Evolutionary conservation across 2,329 filamentous ascomycete species (phyloP).

Genomic region (Colletotrichum ledebouriae): DNA sequence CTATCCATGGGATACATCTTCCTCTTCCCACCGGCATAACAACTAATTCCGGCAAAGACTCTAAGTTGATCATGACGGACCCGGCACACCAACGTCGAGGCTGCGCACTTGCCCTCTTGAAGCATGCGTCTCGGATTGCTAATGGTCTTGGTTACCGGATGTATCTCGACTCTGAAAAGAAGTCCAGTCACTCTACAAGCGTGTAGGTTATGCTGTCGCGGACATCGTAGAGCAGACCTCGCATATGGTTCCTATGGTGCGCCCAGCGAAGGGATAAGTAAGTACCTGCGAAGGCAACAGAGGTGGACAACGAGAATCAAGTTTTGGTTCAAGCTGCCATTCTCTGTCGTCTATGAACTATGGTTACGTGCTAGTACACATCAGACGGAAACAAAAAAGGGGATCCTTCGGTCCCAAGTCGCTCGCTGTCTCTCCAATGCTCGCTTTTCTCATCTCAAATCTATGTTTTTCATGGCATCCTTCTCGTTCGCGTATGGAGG

Average conservation of each 20-base stretch:
- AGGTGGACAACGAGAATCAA: neutral
- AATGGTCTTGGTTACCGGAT: constrained; percentile 38
- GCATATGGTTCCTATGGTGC: constrained; percentile 42
- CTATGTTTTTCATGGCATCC: constrained; percentile 8
- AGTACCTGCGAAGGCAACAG: neutral
- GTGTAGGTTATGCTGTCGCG: constrained; percentile 35
- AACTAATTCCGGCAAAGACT: constrained; percentile 29
- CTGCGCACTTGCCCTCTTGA: constrained; percentile 38
- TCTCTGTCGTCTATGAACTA: neutral
- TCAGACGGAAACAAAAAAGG: constrained; percentile 14
- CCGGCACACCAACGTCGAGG: constrained; percentile 40
- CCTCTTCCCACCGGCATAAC: neutral
- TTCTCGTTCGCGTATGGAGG: constrained; percentile 18
- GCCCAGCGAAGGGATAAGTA: constrained; percentile 19
- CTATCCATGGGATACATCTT: too few species aligned
- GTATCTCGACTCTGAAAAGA: constrained; percentile 43
- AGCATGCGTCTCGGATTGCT: constrained; percentile 21
- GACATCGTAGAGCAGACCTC: constrained; percentile 34
- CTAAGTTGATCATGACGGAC: constrained; percentile 43
- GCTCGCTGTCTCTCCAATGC: constrained; percentile 25
- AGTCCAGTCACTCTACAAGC: constrained; percentile 38
- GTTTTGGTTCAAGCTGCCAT: neutral
- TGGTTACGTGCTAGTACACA: constrained; percentile 3
- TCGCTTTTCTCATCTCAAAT: constrained; percentile 19
- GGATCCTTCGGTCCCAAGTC: neutral